Evolutionary conservation across 139 green algal species (phyloP), one percentile per base, ranked within the genome.

Genomic region (Tetraselmis striata): DNA sequence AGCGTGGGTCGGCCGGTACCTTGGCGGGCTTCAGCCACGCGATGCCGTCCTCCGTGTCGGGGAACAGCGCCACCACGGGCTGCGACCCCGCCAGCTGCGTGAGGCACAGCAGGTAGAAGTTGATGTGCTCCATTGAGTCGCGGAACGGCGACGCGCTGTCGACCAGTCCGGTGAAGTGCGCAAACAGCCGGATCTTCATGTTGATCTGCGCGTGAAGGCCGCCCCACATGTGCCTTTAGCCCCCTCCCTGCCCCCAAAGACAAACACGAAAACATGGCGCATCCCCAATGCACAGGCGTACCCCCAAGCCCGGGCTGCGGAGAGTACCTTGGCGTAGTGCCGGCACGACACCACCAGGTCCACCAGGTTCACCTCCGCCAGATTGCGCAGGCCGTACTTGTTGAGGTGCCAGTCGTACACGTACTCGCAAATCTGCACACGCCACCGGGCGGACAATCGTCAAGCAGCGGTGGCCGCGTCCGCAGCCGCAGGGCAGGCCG

Each of bases 391-490:
- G 0, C 90, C 90, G 80, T 89, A 94, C n/a, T 82, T 79, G 59
- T 85, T 89, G 67, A 91, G 74, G 83, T 93, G 90, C 90, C 90
- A 93, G 31, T 92, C 88, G 59, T 91, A 88, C 2, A 81, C 80
- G 74, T 87, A 93, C 59, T 89, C 84, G 75, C 80, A 85, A 29
- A 93, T 59, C 23, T 83, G 59, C 27, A n/a, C n/a, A n/a, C n/a
- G n/a, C n/a, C n/a, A n/a, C n/a, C n/a, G 28, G 59, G 1, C 26
- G 58, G n/a, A n/a, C n/a, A n/a, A n/a, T n/a, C n/a, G n/a, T n/a
- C n/a, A n/a, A n/a, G n/a, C n/a, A n/a, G n/a, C n/a, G n/a, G n/a
- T n/a, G n/a, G n/a, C n/a, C n/a, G n/a, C n/a, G n/a, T n/a, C n/a
- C n/a, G n/a, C n/a, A n/a, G n/a, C n/a, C n/a, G n/a, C n/a, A n/a